phyloP scores from a whole-genome alignment of 1,284 basidiomycete species.

The Macrocystidia cucumis region DNA sequence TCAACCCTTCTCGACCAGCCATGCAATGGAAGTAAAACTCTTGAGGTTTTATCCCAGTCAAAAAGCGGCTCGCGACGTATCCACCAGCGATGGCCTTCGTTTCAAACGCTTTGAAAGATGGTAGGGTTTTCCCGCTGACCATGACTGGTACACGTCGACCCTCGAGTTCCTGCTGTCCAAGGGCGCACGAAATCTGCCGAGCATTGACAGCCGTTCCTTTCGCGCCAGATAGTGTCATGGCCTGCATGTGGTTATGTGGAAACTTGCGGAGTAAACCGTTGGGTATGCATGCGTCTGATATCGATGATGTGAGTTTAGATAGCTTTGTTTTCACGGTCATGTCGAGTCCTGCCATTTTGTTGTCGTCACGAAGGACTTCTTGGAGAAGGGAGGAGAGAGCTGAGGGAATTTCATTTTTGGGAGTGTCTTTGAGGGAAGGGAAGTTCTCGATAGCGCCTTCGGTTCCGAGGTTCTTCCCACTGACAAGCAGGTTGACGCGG shows the following conservation, averaged over 20 bases:
- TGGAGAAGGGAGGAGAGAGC: conserved; percentile 66
- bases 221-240: conserved; percentile 97
- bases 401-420: conserved; percentile 42
- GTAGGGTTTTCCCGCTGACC: conserved; percentile 98
- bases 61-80: conserved; percentile 99
- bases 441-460: conserved; percentile 89
- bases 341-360: conserved; percentile 95
- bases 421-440: conserved; percentile 52
- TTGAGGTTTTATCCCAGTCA: conserved; percentile 97
- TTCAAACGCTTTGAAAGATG: conserved; percentile 96
- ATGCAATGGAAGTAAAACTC: conserved; percentile 99
- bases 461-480: conserved; percentile 71
- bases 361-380: conserved; percentile 95
- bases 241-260: conserved; percentile 99
- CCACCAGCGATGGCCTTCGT: conserved; percentile 96
- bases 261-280: conserved; percentile 85
- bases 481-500: conserved; percentile 64
- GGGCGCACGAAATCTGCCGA: conserved; percentile 93
- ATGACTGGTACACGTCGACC: conserved; percentile 98
- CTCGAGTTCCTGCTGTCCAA: conserved; percentile 97
- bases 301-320: conserved; percentile 82
- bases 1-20: conserved; percentile 98
- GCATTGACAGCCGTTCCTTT: conserved; percentile 98
- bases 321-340: conserved; percentile 85
- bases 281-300: conserved; percentile 90